Percentiles rank a stretch among this genome's conserved stretches.
Conservation (phyloP, 331 rosid species). For the Quercus tomentella region DNA sequence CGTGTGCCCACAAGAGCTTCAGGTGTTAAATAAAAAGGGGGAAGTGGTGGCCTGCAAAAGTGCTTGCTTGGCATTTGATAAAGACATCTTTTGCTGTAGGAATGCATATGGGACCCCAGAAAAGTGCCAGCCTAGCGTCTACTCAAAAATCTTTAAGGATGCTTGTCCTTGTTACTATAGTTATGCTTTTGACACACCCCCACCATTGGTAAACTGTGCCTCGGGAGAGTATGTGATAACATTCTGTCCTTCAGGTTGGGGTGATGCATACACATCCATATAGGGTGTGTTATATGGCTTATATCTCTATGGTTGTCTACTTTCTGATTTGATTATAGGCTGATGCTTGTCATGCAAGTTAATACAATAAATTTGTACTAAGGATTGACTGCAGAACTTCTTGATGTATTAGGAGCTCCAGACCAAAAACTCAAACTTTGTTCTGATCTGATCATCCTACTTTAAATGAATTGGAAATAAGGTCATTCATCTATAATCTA, state of each 20-base stretch:
- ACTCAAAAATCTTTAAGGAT: constrained; percentile 73
- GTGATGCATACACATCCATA: constrained; percentile 14
- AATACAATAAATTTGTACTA: neutral
- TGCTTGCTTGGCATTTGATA: constrained; percentile 73
- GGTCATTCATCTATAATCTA: too few species aligned
- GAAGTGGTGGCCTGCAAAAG: constrained; percentile 80
- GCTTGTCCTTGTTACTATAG: constrained; percentile 77
- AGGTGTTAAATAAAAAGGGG: constrained; percentile 38
- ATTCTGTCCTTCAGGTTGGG: constrained; percentile 73
- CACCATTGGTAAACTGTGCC: constrained; percentile 59
- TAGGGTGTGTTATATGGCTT: neutral
- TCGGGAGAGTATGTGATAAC: constrained; percentile 48
- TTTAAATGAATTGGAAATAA: too few species aligned
- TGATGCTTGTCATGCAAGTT: neutral
- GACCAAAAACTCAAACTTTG: too few species aligned
- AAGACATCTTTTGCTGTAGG: constrained; percentile 70
- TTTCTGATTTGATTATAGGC: neutral
- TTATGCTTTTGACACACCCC: constrained; percentile 72
- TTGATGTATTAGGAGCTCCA: too few species aligned
- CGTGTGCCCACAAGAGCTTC: constrained; percentile 58
- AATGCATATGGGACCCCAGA: constrained; percentile 55
- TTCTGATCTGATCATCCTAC: too few species aligned
- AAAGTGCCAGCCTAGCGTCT: constrained; percentile 61
- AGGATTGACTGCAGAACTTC: too few species aligned
- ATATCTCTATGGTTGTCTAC: neutral